Conservation (phyloP, 768 basidiomycete species). For the Guyanaporus albipodus region DNA sequence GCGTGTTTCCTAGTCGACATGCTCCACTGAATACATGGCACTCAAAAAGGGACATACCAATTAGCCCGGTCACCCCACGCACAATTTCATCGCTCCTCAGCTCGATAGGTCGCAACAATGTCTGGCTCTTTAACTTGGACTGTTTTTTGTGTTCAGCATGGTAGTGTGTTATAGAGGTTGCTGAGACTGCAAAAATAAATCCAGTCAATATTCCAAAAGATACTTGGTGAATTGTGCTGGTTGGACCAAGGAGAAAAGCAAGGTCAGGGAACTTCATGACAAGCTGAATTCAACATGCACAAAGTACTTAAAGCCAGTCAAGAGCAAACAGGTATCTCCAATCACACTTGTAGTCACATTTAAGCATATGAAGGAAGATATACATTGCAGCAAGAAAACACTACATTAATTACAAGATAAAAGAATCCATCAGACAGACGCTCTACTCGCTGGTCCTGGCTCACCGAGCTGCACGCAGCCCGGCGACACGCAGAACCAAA, state of each 20-base stretch:
- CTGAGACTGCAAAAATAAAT: constrained; percentile 69
- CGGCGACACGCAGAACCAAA: constrained; percentile 42
- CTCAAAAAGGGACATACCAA: constrained; percentile 51
- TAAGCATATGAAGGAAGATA: too few relatives aligned
- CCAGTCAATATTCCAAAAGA: constrained; percentile 64
- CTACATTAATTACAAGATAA: neutral
- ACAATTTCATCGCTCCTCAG: constrained; percentile 75
- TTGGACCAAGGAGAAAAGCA: constrained; percentile 22
- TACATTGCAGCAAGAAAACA: neutral
- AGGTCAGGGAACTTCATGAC: constrained; percentile 12
- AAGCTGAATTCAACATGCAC: neutral
- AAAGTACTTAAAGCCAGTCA: too few relatives aligned
- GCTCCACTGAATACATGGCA: neutral
- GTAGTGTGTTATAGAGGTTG: constrained; percentile 57
- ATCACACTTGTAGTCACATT: too few relatives aligned
- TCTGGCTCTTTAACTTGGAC: constrained; percentile 26
- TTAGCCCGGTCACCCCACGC: constrained; percentile 75
- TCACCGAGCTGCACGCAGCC: constrained; percentile 26
- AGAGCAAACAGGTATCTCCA: too few relatives aligned
- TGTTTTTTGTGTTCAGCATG: constrained; percentile 48
- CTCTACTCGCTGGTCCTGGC: constrained; percentile 49
- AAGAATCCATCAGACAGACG: constrained; percentile 60
- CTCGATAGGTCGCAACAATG: constrained; percentile 57
- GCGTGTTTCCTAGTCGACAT: constrained; percentile 75
- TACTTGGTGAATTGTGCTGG: constrained; percentile 32